phyloP scores from a whole-genome alignment of 192 early-diverging fungal species.

The Coemansia sp. region DNA sequence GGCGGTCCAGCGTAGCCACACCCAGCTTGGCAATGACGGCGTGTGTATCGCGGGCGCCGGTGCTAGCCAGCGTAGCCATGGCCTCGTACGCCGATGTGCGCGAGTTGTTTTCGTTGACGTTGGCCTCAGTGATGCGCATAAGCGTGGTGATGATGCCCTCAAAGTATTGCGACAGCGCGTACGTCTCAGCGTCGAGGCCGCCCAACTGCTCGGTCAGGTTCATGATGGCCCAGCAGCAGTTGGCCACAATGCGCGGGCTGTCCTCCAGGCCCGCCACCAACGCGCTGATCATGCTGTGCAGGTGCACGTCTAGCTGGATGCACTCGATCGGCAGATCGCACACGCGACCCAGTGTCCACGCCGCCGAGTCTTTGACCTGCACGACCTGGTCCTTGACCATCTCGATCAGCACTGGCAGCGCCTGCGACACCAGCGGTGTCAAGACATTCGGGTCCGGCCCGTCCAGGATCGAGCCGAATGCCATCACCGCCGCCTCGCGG shows the following conservation, averaged over 20 bases:
- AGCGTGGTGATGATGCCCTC: constrained; percentile 74
- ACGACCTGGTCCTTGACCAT: constrained; percentile 83
- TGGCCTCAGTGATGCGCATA: constrained; percentile 67
- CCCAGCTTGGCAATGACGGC: constrained; percentile 72
- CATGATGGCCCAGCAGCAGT: constrained; percentile 96
- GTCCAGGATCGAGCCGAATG: constrained; percentile 97
- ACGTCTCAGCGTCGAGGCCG: constrained; percentile 58
- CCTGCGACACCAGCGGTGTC: constrained; percentile 71
- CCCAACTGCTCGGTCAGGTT: constrained; percentile 84
- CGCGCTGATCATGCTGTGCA: constrained; percentile 68
- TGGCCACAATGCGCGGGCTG: constrained; percentile 82
- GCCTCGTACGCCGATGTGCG: constrained; percentile 92
- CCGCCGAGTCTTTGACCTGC: constrained; percentile 95
- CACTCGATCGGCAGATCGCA: constrained; percentile 73
- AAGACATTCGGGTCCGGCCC: constrained; percentile 71
- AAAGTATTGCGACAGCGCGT: constrained; percentile 78
- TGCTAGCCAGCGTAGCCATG: constrained; percentile 73
- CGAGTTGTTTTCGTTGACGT: constrained; percentile 78
- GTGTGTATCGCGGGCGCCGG: constrained; percentile 73
- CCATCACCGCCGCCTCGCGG: constrained; percentile 96
- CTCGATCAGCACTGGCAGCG: constrained; percentile 81
- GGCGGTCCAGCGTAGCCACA: constrained; percentile 68
- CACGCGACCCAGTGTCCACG: constrained; percentile 98
- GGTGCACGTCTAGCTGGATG: constrained; percentile 68
- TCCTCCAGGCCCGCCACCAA: constrained; percentile 82